Evolutionary conservation across 2,329 filamentous ascomycete species (phyloP), one percentile per base, ranked within the genome.

Genomic region (Colletotrichum sp.): DNA sequence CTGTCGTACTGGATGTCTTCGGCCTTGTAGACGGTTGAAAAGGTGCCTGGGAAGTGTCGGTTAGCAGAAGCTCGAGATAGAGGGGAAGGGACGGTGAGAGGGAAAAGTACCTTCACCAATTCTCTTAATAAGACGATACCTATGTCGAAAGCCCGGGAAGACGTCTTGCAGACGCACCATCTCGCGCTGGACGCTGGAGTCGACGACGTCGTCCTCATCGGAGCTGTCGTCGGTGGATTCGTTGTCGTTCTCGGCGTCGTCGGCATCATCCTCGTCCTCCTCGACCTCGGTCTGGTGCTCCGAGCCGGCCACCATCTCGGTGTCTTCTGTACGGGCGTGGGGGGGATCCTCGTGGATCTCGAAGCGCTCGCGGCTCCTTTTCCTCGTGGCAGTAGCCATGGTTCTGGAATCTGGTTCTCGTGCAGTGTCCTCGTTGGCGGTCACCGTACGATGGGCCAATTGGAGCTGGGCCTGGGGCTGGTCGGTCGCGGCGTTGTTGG

Each of bases 21-120:
- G 25, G 98, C 97, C 85, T 99, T 99, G 90, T 99, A 99, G 15
- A 99, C 97, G 3, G 97, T 98, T 1, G 97, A 98, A 83, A 99
- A 99, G 2, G 97, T 99, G 74, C 97, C 96, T 98, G 22, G 22
- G 48, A 59, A 63, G 16, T n/a, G 75, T 80, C 68, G 81, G 77
- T 32, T 16, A 63, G 48, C 25, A 57, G 44, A 19, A 6, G 32
- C 19, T 61, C 28, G 12, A 19, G 44, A 52, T 13, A 12, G 22
- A 44, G 68, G 66, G 70, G 25, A 75, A 80, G 63, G 80, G 68
- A 61, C 27, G n/a, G 13, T 19, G 34, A 30, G 19, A 11, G 11
- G 39, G 80, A 64, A n/a, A 13, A 82, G 72, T 86, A 96, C 96
- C 97, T 91, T 99, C 97, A 82, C 97, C 97, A 82, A 99, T 99